phyloP scores from a whole-genome alignment of 805 yeast genomes.

The Wickerhamiella brachini region DNA sequence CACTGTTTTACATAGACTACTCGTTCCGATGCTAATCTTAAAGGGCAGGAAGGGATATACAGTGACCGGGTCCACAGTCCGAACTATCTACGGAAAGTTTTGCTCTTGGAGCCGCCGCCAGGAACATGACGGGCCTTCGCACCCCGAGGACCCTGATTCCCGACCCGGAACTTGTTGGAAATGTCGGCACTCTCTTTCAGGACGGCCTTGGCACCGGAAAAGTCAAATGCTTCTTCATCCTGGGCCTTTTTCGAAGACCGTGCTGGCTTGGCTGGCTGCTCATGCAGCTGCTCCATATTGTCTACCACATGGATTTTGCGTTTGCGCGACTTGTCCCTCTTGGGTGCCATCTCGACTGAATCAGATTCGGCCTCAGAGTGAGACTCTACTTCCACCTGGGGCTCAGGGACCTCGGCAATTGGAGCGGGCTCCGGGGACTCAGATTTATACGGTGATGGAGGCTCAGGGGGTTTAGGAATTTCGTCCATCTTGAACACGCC shows the following conservation, averaged over 20 bases:
- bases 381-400: too few relatives aligned
- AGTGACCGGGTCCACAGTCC: too few relatives aligned
- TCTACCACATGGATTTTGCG: conserved; percentile 13
- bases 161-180: neutral
- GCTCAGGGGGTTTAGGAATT: conserved; percentile 2
- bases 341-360: neutral
- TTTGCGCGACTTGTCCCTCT: neutral
- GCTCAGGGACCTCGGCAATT: conserved; percentile 3
- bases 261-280: neutral
- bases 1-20: too few relatives aligned
- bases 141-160: neutral
- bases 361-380: neutral
- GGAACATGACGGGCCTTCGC: neutral
- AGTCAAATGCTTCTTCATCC: conserved; percentile 19
- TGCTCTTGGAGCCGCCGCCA: neutral
- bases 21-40: too few relatives aligned
- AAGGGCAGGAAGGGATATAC: too few relatives aligned
- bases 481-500: conserved; percentile 3
- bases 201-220: conserved; percentile 16
- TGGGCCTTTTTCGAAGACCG: neutral
- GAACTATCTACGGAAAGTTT: neutral
- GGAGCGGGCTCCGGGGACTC: conserved; percentile 4
- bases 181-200: conserved; percentile 8
- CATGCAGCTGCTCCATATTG: conserved; percentile 8
- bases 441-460: neutral